These are phyloP conservation scores for Abortiporus biennis DNA, from an alignment of 1,284 basidiomycete genomes.

Conservation along the genomic window DNA sequence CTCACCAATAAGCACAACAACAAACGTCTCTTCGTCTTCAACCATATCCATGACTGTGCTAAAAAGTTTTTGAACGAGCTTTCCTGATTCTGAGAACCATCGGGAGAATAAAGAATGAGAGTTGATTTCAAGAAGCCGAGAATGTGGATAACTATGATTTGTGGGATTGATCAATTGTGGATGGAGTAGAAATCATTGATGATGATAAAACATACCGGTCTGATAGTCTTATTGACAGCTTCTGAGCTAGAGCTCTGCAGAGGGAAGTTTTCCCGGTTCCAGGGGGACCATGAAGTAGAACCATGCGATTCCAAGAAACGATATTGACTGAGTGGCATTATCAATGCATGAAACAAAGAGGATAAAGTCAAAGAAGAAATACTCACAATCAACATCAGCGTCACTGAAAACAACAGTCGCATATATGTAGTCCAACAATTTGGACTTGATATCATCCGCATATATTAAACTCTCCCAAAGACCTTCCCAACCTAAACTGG, in stretches of 20 bases:
- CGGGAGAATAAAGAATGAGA: constrained; percentile 94
- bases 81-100: constrained; percentile 99
- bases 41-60: constrained; percentile 82
- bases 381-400: constrained; percentile 80
- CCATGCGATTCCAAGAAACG: constrained; percentile 92
- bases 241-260: constrained; percentile 93
- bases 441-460: constrained; percentile 82
- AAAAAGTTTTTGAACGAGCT: constrained; percentile 94
- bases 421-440: constrained; percentile 89
- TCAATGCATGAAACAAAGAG: not conserved
- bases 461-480: constrained; percentile 92
- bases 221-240: constrained; percentile 86
- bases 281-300: constrained; percentile 93
- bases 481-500: constrained; percentile 79
- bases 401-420: constrained; percentile 90
- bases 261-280: constrained; percentile 98
- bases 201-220: constrained; percentile 48
- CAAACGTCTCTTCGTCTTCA: constrained; percentile 87
- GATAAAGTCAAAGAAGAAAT: not conserved
- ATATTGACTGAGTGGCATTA: constrained; percentile 61
- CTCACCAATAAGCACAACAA: constrained; percentile 90
- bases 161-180: constrained; percentile 6
- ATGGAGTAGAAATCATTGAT: not conserved
- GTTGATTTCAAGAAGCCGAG: constrained; percentile 94
- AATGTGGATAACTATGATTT: constrained; percentile 66